Evolutionary conservation across 352 stramenopile species (phyloP), one percentile per base, ranked within the genome.

Genomic region (Globisporangium apiculatum): DNA sequence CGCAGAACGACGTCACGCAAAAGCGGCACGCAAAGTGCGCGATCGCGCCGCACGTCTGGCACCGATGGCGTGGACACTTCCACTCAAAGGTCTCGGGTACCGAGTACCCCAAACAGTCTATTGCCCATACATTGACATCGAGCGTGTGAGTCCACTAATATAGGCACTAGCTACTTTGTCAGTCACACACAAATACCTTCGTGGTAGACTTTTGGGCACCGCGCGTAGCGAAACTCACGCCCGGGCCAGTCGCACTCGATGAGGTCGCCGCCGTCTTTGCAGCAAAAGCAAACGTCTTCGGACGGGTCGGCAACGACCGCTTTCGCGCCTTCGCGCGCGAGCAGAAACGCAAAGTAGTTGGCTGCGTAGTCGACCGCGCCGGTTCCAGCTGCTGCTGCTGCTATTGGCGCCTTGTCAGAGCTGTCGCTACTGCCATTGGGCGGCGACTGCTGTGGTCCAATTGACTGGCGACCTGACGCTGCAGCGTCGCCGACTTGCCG

Each of bases 261-360:
- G 17, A 94, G 67, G 31, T 88, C 68, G 12, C 84, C 84, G 35
- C 84, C 84, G 59, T 94, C 84, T 61, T 89, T 90, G 59, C 84
- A 94, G 68, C 80, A 91, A 53, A 91, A 89, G 51, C 84, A 94
- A 48, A 86, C 78, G 47, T 94, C 84, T 59, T 94, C 84, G 11
- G 84, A 91, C 43, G 88, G 77, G 10, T 64, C 55, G 15, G 51
- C 57, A 10, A 57, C 56, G 15, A 60, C 51, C 0, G 24, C 18
- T 3, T 53, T 38, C 14, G 57, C 51, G 24, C 68, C 53, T 55
- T 91, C 80, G 35, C 80, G 78, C 31, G 61, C 47, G 37, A 70
- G 55, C 17, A 91, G 40, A 53, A 88, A 89, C 66, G 81, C 68
- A 59, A 80, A 88, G 54, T 91, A 91, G n/a, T 67, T 82, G 24